phyloP scores from a whole-genome alignment of 148 eudicot species.

The Polygonum maritimum region DNA sequence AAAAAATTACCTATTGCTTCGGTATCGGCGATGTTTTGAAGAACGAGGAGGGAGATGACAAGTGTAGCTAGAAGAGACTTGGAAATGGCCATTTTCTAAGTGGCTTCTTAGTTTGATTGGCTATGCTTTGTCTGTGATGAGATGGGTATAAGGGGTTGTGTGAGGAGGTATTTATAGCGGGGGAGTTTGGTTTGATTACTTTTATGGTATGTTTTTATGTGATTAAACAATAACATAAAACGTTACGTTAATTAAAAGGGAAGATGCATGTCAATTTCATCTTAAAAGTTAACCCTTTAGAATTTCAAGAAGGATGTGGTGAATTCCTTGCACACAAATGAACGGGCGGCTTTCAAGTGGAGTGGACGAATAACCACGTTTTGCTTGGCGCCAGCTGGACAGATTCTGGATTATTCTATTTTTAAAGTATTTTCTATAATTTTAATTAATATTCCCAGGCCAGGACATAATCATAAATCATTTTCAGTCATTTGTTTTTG shows the following conservation, averaged over 20 bases:
- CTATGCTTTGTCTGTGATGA: not conserved
- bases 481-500: not conserved
- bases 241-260: not conserved
- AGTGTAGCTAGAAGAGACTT: slow-evolving; percentile 16
- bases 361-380: not conserved
- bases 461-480: not conserved
- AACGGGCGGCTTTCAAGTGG: not conserved
- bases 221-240: not conserved
- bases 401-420: not conserved
- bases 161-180: slow-evolving; percentile 1
- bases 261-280: not conserved
- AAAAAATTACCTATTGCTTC: slow-evolving; percentile 13
- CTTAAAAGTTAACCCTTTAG: not conserved
- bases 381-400: not conserved
- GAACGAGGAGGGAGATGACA: slow-evolving; percentile 23
- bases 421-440: not conserved
- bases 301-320: not conserved
- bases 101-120: not conserved
- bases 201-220: not conserved
- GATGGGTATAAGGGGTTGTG: not conserved
- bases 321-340: not conserved
- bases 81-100: slow-evolving; percentile 20
- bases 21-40: slow-evolving; percentile 14
- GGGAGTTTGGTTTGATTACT: not conserved
- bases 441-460: not conserved